Evolutionary conservation across 768 basidiomycete species (phyloP).

Genomic region (Leccinum subtestaceum): DNA sequence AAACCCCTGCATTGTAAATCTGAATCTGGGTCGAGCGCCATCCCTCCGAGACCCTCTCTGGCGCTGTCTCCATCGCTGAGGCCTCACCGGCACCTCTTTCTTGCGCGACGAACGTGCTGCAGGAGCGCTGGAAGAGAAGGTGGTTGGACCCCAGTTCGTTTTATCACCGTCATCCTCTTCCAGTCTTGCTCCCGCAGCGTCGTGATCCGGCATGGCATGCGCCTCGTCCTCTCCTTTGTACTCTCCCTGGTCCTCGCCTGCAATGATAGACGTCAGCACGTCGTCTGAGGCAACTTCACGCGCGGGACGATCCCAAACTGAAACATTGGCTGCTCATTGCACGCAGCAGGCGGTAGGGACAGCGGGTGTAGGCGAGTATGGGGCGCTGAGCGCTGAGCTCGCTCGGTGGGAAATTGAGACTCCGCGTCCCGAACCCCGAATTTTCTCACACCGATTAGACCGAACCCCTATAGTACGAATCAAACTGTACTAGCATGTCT

Average conservation of each 20-base stretch:
- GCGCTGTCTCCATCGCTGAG: slow-evolving; percentile 17
- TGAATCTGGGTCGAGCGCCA: slow-evolving; percentile 65
- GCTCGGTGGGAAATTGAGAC: too few relatives aligned
- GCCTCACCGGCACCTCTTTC: slow-evolving; percentile 21
- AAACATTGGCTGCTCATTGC: too few relatives aligned
- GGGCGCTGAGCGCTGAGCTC: too few relatives aligned
- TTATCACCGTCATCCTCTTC: not conserved
- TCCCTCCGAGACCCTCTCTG: slow-evolving; percentile 38
- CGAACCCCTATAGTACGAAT: too few relatives aligned
- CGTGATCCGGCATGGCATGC: not conserved
- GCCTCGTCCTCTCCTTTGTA: not conserved
- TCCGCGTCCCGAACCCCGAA: too few relatives aligned
- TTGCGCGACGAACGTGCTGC: slow-evolving; percentile 20
- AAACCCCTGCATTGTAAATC: slow-evolving; percentile 55
- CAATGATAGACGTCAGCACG: slow-evolving; percentile 17
- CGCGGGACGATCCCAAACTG: slow-evolving; percentile 1
- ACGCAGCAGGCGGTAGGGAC: too few relatives aligned
- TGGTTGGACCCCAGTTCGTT: slow-evolving; percentile 12
- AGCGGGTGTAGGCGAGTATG: too few relatives aligned
- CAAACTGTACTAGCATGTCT: too few relatives aligned
- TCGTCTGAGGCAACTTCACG: slow-evolving; percentile 19
- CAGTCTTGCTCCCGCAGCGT: not conserved
- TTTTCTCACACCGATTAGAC: too few relatives aligned
- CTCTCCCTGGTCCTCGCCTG: not conserved
- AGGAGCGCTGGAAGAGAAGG: slow-evolving; percentile 3